phyloP scores from a whole-genome alignment of 164 flowering plant genomes.

The Buxus sempervirens region DNA sequence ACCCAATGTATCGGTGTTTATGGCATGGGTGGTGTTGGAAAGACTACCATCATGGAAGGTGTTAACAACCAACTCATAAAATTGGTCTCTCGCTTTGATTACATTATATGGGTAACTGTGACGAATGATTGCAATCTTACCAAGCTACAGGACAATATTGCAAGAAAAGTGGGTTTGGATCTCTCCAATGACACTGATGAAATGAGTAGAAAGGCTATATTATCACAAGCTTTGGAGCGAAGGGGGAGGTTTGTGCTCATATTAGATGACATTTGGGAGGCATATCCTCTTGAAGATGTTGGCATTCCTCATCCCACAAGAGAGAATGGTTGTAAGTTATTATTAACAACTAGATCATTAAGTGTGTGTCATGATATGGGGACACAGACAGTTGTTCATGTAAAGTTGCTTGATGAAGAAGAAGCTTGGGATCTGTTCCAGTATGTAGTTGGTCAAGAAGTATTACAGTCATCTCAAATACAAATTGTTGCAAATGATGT shows the following conservation, averaged over 20 bases:
- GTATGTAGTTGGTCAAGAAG: not conserved
- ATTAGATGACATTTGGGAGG: conserved; percentile 29
- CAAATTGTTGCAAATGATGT: not conserved
- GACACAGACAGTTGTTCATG: not conserved
- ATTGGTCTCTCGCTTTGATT: not conserved
- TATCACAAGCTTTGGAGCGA: conserved; percentile 12
- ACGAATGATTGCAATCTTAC: not conserved
- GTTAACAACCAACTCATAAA: conserved; percentile 8
- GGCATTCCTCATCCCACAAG: conserved; percentile 24
- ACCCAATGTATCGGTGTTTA: conserved; percentile 11
- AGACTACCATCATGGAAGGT: conserved; percentile 14
- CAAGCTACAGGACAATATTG: conserved; percentile 9
- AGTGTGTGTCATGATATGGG: not conserved
- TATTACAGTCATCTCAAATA: not conserved
- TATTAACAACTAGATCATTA: conserved; percentile 3
- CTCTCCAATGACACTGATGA: conserved; percentile 6
- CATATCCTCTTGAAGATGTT: conserved; percentile 15
- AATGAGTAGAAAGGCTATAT: conserved; percentile 6
- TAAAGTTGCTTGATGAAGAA: not conserved
- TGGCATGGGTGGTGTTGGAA: conserved; percentile 21
- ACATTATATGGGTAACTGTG: conserved; percentile 12
- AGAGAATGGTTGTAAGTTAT: conserved; percentile 19
- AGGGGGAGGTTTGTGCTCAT: conserved; percentile 18
- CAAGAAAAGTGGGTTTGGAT: conserved; percentile 5
- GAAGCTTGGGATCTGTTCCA: not conserved